These are phyloP conservation scores for Lasiodiplodia theobromae DNA, from an alignment of 2,329 filamentous ascomycete genomes.

Conservation along the genomic window DNA sequence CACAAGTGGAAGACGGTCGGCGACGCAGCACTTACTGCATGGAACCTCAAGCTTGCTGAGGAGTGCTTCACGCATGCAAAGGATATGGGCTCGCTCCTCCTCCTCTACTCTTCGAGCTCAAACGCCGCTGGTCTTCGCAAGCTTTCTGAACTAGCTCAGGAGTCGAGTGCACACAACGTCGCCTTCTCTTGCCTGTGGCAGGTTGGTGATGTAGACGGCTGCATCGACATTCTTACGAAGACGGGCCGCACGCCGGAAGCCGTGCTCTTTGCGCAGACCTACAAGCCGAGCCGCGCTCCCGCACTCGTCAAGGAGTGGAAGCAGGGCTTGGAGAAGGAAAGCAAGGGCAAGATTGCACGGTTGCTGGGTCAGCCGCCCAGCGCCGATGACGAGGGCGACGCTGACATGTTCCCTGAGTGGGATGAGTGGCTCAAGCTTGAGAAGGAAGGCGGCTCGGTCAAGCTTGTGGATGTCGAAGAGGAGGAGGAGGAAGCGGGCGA, in stretches of 20 bases:
- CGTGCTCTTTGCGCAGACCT: slow-evolving; percentile 91
- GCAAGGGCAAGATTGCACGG: slow-evolving; percentile 85
- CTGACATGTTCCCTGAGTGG: slow-evolving; percentile 96
- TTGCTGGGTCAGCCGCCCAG: slow-evolving; percentile 78
- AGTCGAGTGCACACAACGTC: slow-evolving; percentile 84
- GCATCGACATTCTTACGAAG: slow-evolving; percentile 78
- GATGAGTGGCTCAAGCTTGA: slow-evolving; percentile 87
- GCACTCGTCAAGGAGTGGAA: slow-evolving; percentile 82
- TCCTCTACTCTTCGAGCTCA: slow-evolving; percentile 86
- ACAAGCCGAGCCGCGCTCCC: slow-evolving; percentile 80
- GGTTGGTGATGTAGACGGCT: slow-evolving; percentile 80
- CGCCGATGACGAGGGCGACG: slow-evolving; percentile 66
- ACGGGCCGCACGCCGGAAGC: slow-evolving; percentile 85
- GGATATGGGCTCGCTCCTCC: slow-evolving; percentile 85
- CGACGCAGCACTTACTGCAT: slow-evolving; percentile 83
- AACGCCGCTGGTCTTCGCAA: slow-evolving; percentile 76
- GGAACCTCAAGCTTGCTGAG: slow-evolving; percentile 87
- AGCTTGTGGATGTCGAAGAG: slow-evolving; percentile 39
- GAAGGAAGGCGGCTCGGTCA: slow-evolving; percentile 66
- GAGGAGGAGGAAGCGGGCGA: slow-evolving; percentile 40
- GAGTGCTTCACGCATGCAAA: slow-evolving; percentile 93
- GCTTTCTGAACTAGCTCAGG: slow-evolving; percentile 77
- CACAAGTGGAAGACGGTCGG: slow-evolving; percentile 99
- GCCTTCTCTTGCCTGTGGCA: slow-evolving; percentile 93
- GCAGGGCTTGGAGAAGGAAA: slow-evolving; percentile 78